Percentiles rank a stretch among this genome's conserved stretches.
phyloP scores from a whole-genome alignment of 2,329 filamentous ascomycete species.

The Xylaria sp. region DNA sequence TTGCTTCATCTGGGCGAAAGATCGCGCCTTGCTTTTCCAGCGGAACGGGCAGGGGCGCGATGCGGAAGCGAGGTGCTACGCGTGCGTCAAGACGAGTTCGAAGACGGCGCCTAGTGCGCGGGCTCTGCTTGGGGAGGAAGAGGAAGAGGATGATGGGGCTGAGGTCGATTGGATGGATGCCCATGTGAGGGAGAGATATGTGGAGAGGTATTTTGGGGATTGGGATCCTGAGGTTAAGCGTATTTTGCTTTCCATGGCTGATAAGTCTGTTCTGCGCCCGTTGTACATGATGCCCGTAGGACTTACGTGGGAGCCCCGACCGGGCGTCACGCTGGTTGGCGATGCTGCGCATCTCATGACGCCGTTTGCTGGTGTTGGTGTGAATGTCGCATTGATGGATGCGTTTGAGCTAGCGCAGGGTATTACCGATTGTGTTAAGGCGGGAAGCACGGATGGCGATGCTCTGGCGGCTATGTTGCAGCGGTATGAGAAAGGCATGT shows the following conservation, averaged over 20 bases:
- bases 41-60: constrained; percentile 36
- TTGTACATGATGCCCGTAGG: constrained; percentile 46
- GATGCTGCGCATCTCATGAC: constrained; percentile 63
- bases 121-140: constrained; percentile 30
- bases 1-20: constrained; percentile 51
- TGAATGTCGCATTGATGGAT: constrained; percentile 61
- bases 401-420: constrained; percentile 53
- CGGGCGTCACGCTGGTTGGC: constrained; percentile 62
- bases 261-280: constrained; percentile 33
- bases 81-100: constrained; percentile 35
- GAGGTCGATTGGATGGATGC: constrained; percentile 41
- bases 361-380: constrained; percentile 61
- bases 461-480: constrained; percentile 36
- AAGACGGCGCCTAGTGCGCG: constrained; percentile 19
- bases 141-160: background rate
- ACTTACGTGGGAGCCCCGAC: constrained; percentile 41
- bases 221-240: constrained; percentile 32
- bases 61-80: constrained; percentile 37
- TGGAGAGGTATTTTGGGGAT: constrained; percentile 40
- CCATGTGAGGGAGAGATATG: constrained; percentile 25
- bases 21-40: constrained; percentile 41
- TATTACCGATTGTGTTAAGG: constrained; percentile 33
- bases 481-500: constrained; percentile 44
- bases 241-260: constrained; percentile 32
- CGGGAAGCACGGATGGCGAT: constrained; percentile 26